Percentiles rank a stretch among this genome's conserved stretches.
Conservation (phyloP, 208 protist species). For the Porcisia hertigi region DNA sequence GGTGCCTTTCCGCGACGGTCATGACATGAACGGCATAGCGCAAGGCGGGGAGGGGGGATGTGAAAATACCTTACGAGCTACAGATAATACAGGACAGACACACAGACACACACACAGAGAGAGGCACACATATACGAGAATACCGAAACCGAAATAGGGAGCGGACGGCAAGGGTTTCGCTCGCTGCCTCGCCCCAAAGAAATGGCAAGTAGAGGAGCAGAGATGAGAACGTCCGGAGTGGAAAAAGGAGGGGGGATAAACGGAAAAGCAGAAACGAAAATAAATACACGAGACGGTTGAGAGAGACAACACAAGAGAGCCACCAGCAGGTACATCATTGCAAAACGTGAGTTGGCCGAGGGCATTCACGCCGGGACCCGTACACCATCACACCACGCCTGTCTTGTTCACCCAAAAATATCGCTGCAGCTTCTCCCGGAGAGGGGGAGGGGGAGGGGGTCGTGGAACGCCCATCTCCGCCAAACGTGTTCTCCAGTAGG, state of each 20-base stretch:
- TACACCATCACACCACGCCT: background rate
- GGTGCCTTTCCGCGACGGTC: too few species aligned
- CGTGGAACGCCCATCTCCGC: conserved; percentile 19
- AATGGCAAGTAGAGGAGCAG: too few species aligned
- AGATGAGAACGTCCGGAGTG: too few species aligned
- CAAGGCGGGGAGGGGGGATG: background rate
- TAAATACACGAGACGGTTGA: too few species aligned
- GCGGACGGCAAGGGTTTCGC: too few species aligned
- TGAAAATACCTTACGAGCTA: too few species aligned
- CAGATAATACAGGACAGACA: background rate
- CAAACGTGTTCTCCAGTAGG: conserved; percentile 89
- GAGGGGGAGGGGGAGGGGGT: too few species aligned
- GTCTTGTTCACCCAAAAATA: background rate
- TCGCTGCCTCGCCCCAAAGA: too few species aligned
- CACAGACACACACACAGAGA: background rate
- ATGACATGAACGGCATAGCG: background rate
- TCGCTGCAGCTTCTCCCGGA: background rate
- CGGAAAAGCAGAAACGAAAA: too few species aligned
- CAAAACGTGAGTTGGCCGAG: background rate
- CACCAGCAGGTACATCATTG: background rate
- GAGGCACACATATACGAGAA: background rate
- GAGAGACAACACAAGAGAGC: background rate
- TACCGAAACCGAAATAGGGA: background rate
- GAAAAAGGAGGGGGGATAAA: too few species aligned
- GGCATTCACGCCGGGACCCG: background rate